Evolutionary conservation across 345 rosid genomes (phyloP).

Genomic region (Bruguiera parviflora): DNA sequence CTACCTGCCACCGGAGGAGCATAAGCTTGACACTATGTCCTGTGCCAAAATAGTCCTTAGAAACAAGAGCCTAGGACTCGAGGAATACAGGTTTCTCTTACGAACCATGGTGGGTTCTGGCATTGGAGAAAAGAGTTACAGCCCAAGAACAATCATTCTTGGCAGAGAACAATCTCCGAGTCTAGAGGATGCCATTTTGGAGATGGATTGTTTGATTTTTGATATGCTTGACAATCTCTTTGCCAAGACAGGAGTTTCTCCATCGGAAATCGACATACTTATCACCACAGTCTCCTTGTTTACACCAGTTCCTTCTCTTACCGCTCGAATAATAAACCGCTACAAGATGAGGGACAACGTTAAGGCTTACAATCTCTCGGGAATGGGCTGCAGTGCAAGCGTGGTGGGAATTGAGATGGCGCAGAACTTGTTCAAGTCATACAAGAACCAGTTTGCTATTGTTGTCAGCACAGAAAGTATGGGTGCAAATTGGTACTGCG

Average conservation of each 20-base stretch:
- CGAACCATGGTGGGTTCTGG: slow-evolving; percentile 16
- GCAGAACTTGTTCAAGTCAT: slow-evolving; percentile 23
- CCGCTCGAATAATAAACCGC: slow-evolving; percentile 20
- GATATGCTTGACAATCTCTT: slow-evolving; percentile 25
- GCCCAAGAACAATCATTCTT: slow-evolving; percentile 9
- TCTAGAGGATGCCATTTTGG: slow-evolving; percentile 7
- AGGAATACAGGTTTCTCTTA: slow-evolving; percentile 22
- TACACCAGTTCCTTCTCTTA: slow-evolving; percentile 26
- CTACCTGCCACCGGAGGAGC: slow-evolving; percentile 14
- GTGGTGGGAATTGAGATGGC: slow-evolving; percentile 27
- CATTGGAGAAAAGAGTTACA: slow-evolving; percentile 22
- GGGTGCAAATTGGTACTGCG: slow-evolving; percentile 27
- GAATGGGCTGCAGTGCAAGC: slow-evolving; percentile 48
- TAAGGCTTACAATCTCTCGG: slow-evolving; percentile 33
- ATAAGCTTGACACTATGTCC: slow-evolving; percentile 9
- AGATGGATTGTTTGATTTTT: slow-evolving; percentile 23
- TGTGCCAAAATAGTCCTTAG: slow-evolving; percentile 6
- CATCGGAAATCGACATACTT: slow-evolving; percentile 27
- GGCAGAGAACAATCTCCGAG: slow-evolving; percentile 31
- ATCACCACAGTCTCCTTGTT: slow-evolving; percentile 23
- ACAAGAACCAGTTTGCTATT: slow-evolving; percentile 21
- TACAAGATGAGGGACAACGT: slow-evolving; percentile 34
- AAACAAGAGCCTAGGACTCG: slow-evolving; percentile 14
- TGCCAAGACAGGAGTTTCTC: slow-evolving; percentile 15
- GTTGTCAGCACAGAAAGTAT: slow-evolving; percentile 36